These are phyloP conservation scores for Pterocarpus macrocarpus DNA, from an alignment of 306 rosid species.

Conservation along the genomic window DNA sequence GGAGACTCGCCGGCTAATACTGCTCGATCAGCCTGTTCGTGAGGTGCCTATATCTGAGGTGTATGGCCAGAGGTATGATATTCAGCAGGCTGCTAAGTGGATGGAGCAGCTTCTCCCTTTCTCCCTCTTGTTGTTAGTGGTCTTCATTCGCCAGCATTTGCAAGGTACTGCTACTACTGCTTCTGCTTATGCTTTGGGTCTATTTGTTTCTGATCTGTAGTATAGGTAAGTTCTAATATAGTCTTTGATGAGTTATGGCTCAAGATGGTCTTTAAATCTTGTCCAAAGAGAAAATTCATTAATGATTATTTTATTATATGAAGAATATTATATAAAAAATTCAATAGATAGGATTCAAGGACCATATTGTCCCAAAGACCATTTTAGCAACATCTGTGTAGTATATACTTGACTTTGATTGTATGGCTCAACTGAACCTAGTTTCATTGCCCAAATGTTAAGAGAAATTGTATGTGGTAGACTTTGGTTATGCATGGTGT, in stretches of 20 bases:
- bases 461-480: slow-evolving; percentile 14
- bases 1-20: slow-evolving; percentile 40
- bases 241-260: too few species aligned
- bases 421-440: background rate
- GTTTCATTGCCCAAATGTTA: background rate
- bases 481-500: slow-evolving; percentile 4
- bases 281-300: too few species aligned
- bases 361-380: too few species aligned
- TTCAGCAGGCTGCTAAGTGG: slow-evolving; percentile 81
- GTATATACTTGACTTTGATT: slow-evolving; percentile 15
- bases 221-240: too few species aligned
- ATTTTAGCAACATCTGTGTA: too few species aligned
- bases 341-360: too few species aligned
- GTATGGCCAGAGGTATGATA: slow-evolving; percentile 57
- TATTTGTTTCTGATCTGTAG: too few species aligned
- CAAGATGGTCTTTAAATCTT: too few species aligned
- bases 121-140: slow-evolving; percentile 72
- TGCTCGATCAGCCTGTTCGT: background rate
- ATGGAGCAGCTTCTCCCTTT: slow-evolving; percentile 90
- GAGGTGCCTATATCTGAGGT: background rate
- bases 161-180: slow-evolving; percentile 59
- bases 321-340: too few species aligned
- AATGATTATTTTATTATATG: too few species aligned
- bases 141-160: slow-evolving; percentile 91
- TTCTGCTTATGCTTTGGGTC: too few species aligned